Evolutionary conservation across 371 early-diverging fungal genomes (phyloP).

Genomic region (Mucor irregularis): DNA sequence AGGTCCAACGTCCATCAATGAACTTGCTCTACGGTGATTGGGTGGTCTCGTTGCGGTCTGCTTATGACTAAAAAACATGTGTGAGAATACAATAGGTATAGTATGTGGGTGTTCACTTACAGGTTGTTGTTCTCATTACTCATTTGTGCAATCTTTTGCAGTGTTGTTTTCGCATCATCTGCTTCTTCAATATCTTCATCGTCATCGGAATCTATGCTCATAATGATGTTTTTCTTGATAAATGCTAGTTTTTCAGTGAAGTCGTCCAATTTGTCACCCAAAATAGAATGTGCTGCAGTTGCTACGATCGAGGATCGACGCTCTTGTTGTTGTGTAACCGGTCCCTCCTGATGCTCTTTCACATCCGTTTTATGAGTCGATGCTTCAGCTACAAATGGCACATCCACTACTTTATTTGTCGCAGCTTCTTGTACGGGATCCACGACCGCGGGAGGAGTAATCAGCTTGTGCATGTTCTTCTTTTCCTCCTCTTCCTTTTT

Average conservation of each 20-base stretch:
- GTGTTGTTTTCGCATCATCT: conserved; percentile 6
- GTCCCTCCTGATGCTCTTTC: background rate
- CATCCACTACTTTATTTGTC: too few species aligned
- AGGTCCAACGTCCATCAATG: conserved; percentile 30
- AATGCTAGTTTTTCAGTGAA: conserved; percentile 46
- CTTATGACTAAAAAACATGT: too few species aligned
- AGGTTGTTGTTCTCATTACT: too few species aligned
- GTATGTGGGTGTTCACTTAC: too few species aligned
- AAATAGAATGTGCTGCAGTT: conserved; percentile 32
- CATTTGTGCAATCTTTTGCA: conserved; percentile 1
- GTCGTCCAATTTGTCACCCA: conserved; percentile 44
- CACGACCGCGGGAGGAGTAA: too few species aligned
- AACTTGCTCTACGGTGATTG: conserved; percentile 19
- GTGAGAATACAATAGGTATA: too few species aligned
- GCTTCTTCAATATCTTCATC: conserved; percentile 32
- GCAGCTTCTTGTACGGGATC: too few species aligned
- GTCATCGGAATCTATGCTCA: conserved; percentile 43
- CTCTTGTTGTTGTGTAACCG: background rate
- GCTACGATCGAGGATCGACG: conserved; percentile 23
- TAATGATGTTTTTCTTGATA: conserved; percentile 48
- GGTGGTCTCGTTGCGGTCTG: background rate
- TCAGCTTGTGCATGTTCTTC: too few species aligned
- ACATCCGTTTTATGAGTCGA: too few species aligned
- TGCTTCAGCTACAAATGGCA: conserved; percentile 46
- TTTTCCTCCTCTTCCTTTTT: conserved; percentile 41